These are phyloP conservation scores for Tetrahymena malaccensis DNA, from an alignment of 73 alveolate genomes.

Conservation along the genomic window DNA sequence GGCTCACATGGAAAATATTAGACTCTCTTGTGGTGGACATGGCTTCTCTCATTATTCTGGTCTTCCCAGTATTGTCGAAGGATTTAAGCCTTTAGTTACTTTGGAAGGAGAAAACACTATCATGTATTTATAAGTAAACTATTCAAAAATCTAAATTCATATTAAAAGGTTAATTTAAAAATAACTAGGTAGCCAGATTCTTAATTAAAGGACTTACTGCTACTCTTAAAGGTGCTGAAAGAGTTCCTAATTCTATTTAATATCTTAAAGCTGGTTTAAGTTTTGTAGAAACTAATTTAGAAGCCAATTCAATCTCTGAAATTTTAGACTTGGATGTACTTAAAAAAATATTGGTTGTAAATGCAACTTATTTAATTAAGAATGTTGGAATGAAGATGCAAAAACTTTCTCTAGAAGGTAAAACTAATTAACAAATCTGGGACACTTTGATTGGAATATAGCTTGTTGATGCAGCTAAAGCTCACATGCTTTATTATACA, in stretches of 20 bases:
- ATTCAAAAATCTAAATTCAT: no score
- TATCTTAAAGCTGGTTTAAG: not conserved
- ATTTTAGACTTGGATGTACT: not conserved
- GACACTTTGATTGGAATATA: not conserved
- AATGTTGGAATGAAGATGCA: not conserved
- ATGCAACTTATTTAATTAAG: not conserved
- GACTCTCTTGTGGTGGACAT: slow-evolving; percentile 86
- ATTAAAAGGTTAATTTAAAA: not conserved
- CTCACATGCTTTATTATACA: not conserved
- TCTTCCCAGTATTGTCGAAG: slow-evolving; percentile 39
- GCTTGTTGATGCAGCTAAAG: not conserved
- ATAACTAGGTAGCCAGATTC: not conserved
- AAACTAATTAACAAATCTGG: not conserved
- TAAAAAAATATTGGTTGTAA: not conserved
- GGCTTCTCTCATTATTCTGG: slow-evolving; percentile 67
- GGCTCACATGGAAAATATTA: slow-evolving; percentile 48
- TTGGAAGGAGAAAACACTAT: slow-evolving; percentile 34
- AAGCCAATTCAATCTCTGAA: not conserved
- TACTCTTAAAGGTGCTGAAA: not conserved
- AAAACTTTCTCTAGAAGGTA: not conserved
- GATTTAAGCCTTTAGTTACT: slow-evolving; percentile 27
- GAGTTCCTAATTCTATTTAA: not conserved
- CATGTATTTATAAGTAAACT: slow-evolving; percentile 2
- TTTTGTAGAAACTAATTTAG: not conserved
- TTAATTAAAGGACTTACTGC: not conserved